A percentile compares a stretch with the other conserved stretches of the same genome.
Evolutionary conservation across 495 filamentous ascomycete species (phyloP).

Genomic region (Daldinia concentrica): DNA sequence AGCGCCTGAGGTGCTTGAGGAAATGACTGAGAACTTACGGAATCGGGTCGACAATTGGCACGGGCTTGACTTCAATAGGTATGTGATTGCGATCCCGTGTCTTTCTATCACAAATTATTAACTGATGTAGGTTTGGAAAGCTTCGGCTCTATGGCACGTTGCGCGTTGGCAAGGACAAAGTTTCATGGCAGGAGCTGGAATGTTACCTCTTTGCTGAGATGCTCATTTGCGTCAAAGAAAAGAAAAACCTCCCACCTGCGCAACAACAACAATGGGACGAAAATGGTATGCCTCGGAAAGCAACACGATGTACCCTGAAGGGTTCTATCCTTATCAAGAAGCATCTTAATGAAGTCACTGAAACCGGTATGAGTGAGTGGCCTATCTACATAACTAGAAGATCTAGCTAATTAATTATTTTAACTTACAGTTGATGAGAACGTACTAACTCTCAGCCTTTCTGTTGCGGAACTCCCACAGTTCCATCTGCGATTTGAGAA

Average conservation of each 20-base stretch:
- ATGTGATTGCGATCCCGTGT: slow-evolving; percentile 34
- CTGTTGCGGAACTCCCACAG: slow-evolving; percentile 92
- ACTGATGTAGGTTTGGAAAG: slow-evolving; percentile 79
- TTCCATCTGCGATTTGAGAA: slow-evolving; percentile 95
- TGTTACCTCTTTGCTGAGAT: slow-evolving; percentile 98
- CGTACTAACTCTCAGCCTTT: slow-evolving; percentile 88
- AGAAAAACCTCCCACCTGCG: slow-evolving; percentile 65
- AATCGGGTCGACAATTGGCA: slow-evolving; percentile 97
- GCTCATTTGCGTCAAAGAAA: slow-evolving; percentile 99
- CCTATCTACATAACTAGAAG: slow-evolving; percentile 30
- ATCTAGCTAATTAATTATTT: slow-evolving; percentile 45
- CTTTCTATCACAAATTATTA: slow-evolving; percentile 7
- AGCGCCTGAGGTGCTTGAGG: slow-evolving; percentile 74
- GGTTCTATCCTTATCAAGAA: slow-evolving; percentile 99
- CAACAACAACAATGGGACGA: slow-evolving; percentile 70
- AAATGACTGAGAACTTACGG: slow-evolving; percentile 86
- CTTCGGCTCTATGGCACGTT: slow-evolving; percentile 91
- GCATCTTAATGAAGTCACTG: slow-evolving; percentile 87
- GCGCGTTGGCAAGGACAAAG: slow-evolving; percentile 93
- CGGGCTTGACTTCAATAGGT: slow-evolving; percentile 93
- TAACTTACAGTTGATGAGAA: slow-evolving; percentile 69
- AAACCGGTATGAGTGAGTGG: slow-evolving; percentile 60
- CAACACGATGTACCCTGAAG: slow-evolving; percentile 86
- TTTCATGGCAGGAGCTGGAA: slow-evolving; percentile 98
- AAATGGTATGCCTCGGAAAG: slow-evolving; percentile 68